Conservation (phyloP, 345 rosid genomes). For the Combretum micranthum region DNA sequence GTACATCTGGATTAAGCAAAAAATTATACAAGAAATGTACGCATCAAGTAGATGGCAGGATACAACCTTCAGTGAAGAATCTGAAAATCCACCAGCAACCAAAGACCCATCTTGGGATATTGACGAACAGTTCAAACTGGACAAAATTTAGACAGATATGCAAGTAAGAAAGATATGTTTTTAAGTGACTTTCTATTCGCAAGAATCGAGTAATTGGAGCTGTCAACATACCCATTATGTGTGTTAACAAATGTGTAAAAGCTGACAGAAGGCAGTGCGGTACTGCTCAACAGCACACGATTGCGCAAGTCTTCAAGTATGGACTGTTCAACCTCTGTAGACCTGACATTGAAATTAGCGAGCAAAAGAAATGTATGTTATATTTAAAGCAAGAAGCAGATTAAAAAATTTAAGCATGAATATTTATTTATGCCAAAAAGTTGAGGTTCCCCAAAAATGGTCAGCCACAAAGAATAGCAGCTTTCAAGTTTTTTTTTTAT, state of each 20-base stretch:
- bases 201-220: slow-evolving; percentile 4
- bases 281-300: slow-evolving; percentile 83
- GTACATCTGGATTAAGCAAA: slow-evolving; percentile 19
- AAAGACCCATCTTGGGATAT: slow-evolving; percentile 97
- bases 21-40: slow-evolving; percentile 7
- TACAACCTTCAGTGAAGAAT: slow-evolving; percentile 82
- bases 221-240: slow-evolving; percentile 65
- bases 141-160: not conserved
- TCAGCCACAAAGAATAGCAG: no score
- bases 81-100: slow-evolving; percentile 96
- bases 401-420: not conserved
- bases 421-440: no score
- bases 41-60: slow-evolving; percentile 3
- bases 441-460: no score
- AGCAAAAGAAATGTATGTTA: not conserved
- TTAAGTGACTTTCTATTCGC: not conserved
- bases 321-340: slow-evolving; percentile 84
- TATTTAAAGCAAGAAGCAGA: not conserved
- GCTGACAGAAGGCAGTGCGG: slow-evolving; percentile 84
- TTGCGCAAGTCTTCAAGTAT: slow-evolving; percentile 92
- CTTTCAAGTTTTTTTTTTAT: no score
- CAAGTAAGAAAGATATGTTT: not conserved
- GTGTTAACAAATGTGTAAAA: slow-evolving; percentile 89
- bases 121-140: slow-evolving; percentile 80
- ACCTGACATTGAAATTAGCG: slow-evolving; percentile 23